Conservation (phyloP, 1,139 yeast genomes). For the Debaryomyces psychrophilus region DNA sequence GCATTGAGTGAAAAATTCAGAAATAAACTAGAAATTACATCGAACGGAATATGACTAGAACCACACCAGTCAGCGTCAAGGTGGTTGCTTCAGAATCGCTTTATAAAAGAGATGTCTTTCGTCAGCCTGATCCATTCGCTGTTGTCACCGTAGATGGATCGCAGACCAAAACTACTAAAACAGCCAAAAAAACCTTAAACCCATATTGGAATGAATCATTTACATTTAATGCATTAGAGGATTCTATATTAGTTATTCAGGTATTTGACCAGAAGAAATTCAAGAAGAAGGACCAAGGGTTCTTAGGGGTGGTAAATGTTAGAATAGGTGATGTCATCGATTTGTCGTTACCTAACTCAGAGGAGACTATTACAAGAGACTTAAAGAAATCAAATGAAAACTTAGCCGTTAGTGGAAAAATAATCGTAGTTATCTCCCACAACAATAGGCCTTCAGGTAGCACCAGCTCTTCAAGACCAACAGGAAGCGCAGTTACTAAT, state of each 20-base stretch:
- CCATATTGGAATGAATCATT: conserved; percentile 98
- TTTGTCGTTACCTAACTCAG: conserved; percentile 56
- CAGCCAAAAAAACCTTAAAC: conserved; percentile 89
- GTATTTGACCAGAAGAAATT: conserved; percentile 96
- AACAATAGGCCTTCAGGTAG: conserved; percentile 19
- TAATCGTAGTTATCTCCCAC: conserved; percentile 74
- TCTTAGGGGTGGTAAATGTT: conserved; percentile 91
- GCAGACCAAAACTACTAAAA: conserved; percentile 92
- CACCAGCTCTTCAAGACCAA: conserved; percentile 21
- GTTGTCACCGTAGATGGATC: conserved; percentile 96
- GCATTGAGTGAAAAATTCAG: conserved; percentile 5
- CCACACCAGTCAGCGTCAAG: conserved; percentile 60
- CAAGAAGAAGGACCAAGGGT: conserved; percentile 98
- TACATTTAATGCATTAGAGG: conserved; percentile 74
- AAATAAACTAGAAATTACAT: background rate
- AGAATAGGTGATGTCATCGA: conserved; percentile 89
- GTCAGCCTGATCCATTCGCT: conserved; percentile 97
- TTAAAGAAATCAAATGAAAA: conserved; percentile 90
- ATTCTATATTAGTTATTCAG: conserved; percentile 87
- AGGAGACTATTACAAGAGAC: conserved; percentile 92
- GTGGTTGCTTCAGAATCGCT: conserved; percentile 96
- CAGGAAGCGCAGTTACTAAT: conserved; percentile 20
- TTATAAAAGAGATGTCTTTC: conserved; percentile 91
- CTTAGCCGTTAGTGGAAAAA: conserved; percentile 87
- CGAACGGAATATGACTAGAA: conserved; percentile 17